A percentile compares a stretch with the other conserved stretches of the same genome.
phyloP scores from a whole-genome alignment of 2,329 filamentous ascomycete genomes.

The Didymella sp. region DNA sequence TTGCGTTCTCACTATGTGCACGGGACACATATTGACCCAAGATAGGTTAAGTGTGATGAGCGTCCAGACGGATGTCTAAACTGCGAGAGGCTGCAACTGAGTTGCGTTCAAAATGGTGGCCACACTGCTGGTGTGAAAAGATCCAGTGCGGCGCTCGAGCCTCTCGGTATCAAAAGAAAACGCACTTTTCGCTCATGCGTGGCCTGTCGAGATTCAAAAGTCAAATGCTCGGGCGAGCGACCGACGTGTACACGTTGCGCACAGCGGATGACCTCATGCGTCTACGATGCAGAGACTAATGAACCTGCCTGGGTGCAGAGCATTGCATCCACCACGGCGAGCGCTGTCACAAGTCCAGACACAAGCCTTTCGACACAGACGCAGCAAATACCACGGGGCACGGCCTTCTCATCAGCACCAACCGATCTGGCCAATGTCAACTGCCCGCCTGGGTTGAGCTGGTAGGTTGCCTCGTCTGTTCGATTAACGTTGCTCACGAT shows the following conservation, averaged over 20 bases:
- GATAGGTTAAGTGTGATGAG: slow-evolving; percentile 44
- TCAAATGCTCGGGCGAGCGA: slow-evolving; percentile 44
- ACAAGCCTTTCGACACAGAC: slow-evolving; percentile 23
- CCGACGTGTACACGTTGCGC: slow-evolving; percentile 40
- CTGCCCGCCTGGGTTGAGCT: slow-evolving; percentile 34
- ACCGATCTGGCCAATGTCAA: slow-evolving; percentile 22
- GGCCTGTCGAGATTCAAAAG: slow-evolving; percentile 41
- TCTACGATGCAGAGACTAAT: slow-evolving; percentile 39
- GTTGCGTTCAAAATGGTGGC: slow-evolving; percentile 37
- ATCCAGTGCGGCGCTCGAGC: slow-evolving; percentile 25
- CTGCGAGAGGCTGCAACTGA: slow-evolving; percentile 39
- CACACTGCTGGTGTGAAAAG: slow-evolving; percentile 25
- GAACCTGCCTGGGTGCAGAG: slow-evolving; percentile 44
- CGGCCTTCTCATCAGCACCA: slow-evolving; percentile 21
- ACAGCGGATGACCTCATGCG: slow-evolving; percentile 33
- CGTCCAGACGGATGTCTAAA: slow-evolving; percentile 42
- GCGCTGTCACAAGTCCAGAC: slow-evolving; percentile 19
- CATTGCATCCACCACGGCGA: slow-evolving; percentile 25
- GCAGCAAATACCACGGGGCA: slow-evolving; percentile 23
- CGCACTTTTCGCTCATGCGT: slow-evolving; percentile 43
- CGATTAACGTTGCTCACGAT: background rate
- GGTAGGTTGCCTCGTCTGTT: slow-evolving; percentile 18
- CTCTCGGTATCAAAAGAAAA: slow-evolving; percentile 41
- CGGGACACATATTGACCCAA: slow-evolving; percentile 9
- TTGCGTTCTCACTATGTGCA: background rate